Percentiles rank a stretch among this genome's conserved stretches.
These are phyloP conservation scores for Gossypium herbaceum DNA, from an alignment of 345 rosid species.

Conservation along the genomic window DNA sequence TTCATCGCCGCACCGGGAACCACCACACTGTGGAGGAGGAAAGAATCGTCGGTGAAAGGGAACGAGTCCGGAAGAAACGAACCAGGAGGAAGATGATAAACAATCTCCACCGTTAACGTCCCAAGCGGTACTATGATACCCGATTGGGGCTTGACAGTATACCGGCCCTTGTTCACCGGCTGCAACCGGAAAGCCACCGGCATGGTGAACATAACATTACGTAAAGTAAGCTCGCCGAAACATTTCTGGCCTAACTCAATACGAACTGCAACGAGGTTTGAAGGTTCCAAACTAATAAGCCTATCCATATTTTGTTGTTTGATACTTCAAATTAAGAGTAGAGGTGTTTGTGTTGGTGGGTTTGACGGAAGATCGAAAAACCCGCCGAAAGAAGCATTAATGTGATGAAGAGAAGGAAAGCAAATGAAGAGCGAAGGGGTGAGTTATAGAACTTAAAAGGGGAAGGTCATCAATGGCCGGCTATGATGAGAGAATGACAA, in stretches of 20 bases:
- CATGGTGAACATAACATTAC: conserved; percentile 73
- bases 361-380: neutral
- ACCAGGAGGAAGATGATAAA: conserved; percentile 33
- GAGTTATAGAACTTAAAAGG: neutral
- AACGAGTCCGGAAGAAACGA: conserved; percentile 35
- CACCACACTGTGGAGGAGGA: conserved; percentile 60
- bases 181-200: conserved; percentile 62
- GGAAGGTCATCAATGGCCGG: neutral
- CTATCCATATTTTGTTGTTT: conserved; percentile 40
- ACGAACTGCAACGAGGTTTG: conserved; percentile 39
- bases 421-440: neutral
- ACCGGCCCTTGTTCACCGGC: conserved; percentile 38
- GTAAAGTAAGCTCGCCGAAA: conserved; percentile 48
- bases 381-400: neutral
- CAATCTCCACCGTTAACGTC: conserved; percentile 39
- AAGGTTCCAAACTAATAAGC: conserved; percentile 59
- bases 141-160: conserved; percentile 46
- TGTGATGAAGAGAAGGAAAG: no score
- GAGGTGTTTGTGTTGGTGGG: neutral
- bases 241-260: conserved; percentile 51
- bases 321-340: neutral
- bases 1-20: conserved; percentile 53
- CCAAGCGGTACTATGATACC: conserved; percentile 57
- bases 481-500: conserved; percentile 3
- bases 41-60: conserved; percentile 43